Evolutionary conservation across 2,329 filamentous ascomycete species (phyloP).

Genomic region (Chaetomium globosum): DNA sequence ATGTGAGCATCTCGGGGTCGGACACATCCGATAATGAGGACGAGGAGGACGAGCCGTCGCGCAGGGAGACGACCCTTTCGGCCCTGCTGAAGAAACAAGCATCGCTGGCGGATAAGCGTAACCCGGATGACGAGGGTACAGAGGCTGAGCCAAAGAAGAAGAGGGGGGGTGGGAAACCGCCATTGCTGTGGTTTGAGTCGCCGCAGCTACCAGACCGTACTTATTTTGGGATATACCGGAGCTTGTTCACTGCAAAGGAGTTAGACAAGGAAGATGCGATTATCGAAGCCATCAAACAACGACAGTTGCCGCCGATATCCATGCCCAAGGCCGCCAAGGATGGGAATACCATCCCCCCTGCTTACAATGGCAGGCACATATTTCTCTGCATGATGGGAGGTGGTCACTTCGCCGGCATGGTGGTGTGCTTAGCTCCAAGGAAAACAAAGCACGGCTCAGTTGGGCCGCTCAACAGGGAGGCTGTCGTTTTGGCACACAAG

Average conservation of each 20-base stretch:
- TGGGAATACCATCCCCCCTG: conserved; percentile 56
- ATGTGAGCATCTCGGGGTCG: conserved; percentile 91
- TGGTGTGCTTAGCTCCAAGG: conserved; percentile 84
- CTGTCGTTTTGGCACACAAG: conserved; percentile 89
- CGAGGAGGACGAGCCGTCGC: conserved; percentile 54
- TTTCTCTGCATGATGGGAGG: conserved; percentile 99
- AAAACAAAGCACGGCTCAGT: conserved; percentile 64
- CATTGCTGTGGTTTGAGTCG: conserved; percentile 83
- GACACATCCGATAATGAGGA: conserved; percentile 72
- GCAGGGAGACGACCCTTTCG: conserved; percentile 72
- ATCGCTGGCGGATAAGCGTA: conserved; percentile 60
- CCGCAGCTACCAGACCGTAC: conserved; percentile 73
- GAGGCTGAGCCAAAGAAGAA: conserved; percentile 55
- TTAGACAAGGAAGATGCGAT: conserved; percentile 64
- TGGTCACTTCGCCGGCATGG: conserved; percentile 95
- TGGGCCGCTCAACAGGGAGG: conserved; percentile 78
- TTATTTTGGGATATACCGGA: conserved; percentile 83
- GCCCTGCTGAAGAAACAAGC: conserved; percentile 82
- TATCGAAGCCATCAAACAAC: conserved; percentile 69
- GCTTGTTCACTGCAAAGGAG: conserved; percentile 74
- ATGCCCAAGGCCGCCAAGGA: conserved; percentile 60
- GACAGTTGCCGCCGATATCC: conserved; percentile 70
- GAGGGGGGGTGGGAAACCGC: conserved; percentile 66
- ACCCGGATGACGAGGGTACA: conserved; percentile 43
- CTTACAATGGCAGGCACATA: conserved; percentile 75